phyloP scores from a whole-genome alignment of 495 filamentous ascomycete species.

The Xylaria palmicola region DNA sequence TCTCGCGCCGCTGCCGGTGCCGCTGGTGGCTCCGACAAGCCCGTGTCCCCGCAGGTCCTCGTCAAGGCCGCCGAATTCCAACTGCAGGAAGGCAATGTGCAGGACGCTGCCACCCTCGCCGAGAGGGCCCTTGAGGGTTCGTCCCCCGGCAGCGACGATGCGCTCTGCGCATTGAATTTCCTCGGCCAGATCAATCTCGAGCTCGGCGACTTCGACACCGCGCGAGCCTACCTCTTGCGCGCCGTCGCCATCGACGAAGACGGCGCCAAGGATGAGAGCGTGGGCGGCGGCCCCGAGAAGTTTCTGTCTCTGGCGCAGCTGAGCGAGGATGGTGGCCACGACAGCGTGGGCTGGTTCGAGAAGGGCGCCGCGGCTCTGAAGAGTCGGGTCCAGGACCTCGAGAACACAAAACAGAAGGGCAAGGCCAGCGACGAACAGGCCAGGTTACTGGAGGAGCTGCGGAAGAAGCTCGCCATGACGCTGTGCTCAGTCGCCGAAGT shows the following conservation, averaged over 20 bases:
- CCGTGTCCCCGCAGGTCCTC: constrained; percentile 39
- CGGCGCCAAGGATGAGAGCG: constrained; percentile 59
- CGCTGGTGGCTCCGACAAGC: constrained; percentile 17
- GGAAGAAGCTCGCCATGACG: constrained; percentile 74
- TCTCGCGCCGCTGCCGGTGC: constrained; percentile 24
- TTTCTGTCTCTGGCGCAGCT: constrained; percentile 96
- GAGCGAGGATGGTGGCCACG: constrained; percentile 77
- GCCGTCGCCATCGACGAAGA: constrained; percentile 73
- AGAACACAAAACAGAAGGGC: constrained; percentile 19
- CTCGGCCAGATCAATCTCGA: constrained; percentile 85
- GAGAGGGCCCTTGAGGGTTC: constrained; percentile 58
- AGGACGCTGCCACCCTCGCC: constrained; percentile 65
- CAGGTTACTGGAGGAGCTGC: constrained; percentile 61
- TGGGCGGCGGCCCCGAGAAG: constrained; percentile 85
- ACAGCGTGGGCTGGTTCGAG: constrained; percentile 86
- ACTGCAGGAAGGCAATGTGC: constrained; percentile 68
- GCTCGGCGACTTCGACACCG: constrained; percentile 71
- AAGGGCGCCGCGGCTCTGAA: constrained; percentile 71
- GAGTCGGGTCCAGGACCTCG: constrained; percentile 58
- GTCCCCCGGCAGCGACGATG: constrained; percentile 30
- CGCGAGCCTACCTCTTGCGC: constrained; percentile 63
- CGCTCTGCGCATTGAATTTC: constrained; percentile 68
- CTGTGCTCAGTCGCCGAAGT: constrained; percentile 90
- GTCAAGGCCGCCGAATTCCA: constrained; percentile 67
- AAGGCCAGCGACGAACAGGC: constrained; percentile 41